A percentile compares a stretch with the other conserved stretches of the same genome.
These are phyloP conservation scores for Magnaporthales sp. DNA, from an alignment of 2,329 filamentous ascomycete genomes.

Conservation along the genomic window DNA sequence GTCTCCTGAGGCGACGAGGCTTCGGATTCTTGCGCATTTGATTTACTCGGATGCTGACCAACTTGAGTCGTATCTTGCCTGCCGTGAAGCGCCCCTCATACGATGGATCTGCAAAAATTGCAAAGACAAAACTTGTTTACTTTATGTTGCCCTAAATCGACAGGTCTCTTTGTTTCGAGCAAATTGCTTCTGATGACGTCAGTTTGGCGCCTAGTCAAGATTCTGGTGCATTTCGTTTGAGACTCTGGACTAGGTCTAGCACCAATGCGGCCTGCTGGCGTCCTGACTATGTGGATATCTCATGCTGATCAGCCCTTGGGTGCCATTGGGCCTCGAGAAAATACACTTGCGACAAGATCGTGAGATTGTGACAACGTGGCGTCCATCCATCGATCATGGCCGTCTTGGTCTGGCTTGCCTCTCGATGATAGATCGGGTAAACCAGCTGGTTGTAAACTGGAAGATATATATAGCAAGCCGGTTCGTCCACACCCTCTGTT, in stretches of 20 bases:
- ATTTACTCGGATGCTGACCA: not conserved
- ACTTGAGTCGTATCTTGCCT: not conserved
- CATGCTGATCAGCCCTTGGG: not conserved
- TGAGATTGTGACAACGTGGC: not conserved
- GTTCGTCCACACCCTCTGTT: not conserved
- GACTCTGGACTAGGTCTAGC: not conserved
- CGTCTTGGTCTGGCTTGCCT: not conserved
- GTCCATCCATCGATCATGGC: not conserved
- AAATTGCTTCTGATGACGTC: slow-evolving; percentile 1
- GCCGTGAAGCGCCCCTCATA: not conserved
- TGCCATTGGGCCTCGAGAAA: not conserved
- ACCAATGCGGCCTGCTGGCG: not conserved
- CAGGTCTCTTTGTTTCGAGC: not conserved
- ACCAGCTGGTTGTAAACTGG: not conserved
- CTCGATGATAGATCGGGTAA: not conserved
- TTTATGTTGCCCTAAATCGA: not conserved
- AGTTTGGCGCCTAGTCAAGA: not conserved
- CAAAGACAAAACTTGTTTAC: not conserved
- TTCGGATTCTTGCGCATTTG: not conserved
- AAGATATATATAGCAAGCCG: not conserved
- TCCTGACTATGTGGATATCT: not conserved
- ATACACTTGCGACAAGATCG: not conserved
- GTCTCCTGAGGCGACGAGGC: not conserved
- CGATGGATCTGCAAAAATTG: not conserved
- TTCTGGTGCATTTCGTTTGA: not conserved